These are phyloP conservation scores for Lecanicillium sp. DNA, from an alignment of 2,329 filamentous ascomycete species.

Conservation along the genomic window DNA sequence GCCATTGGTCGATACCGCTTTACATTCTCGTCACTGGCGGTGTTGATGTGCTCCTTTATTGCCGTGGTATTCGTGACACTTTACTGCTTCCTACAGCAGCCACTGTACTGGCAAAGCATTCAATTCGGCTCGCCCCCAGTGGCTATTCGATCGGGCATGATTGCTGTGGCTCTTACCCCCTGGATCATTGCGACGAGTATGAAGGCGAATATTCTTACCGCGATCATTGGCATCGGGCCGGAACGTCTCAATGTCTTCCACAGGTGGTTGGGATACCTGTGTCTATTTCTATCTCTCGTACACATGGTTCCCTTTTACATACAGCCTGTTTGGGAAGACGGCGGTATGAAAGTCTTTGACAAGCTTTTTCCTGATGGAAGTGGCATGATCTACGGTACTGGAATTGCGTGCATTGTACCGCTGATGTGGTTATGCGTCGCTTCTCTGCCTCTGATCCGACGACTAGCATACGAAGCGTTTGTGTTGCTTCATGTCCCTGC, in stretches of 20 bases:
- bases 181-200: conserved; percentile 88
- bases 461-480: conserved; percentile 79
- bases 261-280: conserved; percentile 84
- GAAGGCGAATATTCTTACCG: conserved; percentile 79
- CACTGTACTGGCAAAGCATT: conserved; percentile 84
- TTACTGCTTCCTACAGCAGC: conserved; percentile 81
- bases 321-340: conserved; percentile 77
- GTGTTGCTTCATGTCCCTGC: conserved; percentile 75
- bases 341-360: conserved; percentile 62
- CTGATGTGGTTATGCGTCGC: conserved; percentile 77
- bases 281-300: conserved; percentile 71
- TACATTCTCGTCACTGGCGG: conserved; percentile 72
- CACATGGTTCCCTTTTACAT: conserved; percentile 88
- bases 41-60: conserved; percentile 59
- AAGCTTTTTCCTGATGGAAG: conserved; percentile 58
- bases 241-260: conserved; percentile 90
- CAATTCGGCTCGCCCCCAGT: conserved; percentile 80
- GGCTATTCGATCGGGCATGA: conserved; percentile 82
- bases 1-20: conserved; percentile 60
- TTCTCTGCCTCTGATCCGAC: conserved; percentile 71
- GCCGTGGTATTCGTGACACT: conserved; percentile 67
- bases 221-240: conserved; percentile 84
- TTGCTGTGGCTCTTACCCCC: conserved; percentile 82
- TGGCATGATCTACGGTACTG: conserved; percentile 76
- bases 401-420: conserved; percentile 73